Percentiles rank a stretch among this genome's conserved stretches.
Conservation (phyloP, 1,284 basidiomycete genomes). For the Taiwanofungus camphoratus region DNA sequence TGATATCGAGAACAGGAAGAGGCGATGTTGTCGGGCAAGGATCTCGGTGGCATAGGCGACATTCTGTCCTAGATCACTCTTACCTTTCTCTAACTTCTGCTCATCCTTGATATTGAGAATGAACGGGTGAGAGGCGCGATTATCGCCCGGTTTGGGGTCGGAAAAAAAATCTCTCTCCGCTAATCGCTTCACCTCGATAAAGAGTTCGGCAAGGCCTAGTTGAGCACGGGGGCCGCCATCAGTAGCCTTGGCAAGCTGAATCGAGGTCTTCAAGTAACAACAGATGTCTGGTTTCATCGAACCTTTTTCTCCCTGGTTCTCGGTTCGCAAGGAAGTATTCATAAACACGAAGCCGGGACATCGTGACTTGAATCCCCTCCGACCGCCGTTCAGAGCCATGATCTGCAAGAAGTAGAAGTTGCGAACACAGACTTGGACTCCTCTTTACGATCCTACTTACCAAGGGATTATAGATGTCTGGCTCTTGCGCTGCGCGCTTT, state of each 20-base stretch:
- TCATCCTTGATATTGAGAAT: background rate
- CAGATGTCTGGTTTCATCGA: conserved; percentile 8
- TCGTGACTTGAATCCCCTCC: too few species aligned
- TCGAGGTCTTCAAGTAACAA: conserved; percentile 2
- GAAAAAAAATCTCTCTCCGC: background rate
- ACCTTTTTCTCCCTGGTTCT: conserved; percentile 2
- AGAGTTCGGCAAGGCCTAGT: conserved; percentile 5
- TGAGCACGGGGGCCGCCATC: background rate
- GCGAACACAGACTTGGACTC: too few species aligned
- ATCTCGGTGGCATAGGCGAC: conserved; percentile 7
- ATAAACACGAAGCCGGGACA: conserved; percentile 7
- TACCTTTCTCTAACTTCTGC: background rate
- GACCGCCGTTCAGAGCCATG: too few species aligned
- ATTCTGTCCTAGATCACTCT: conserved; percentile 8
- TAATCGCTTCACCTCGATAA: conserved; percentile 1
- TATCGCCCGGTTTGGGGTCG: conserved; percentile 1
- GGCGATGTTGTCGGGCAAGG: conserved; percentile 10
- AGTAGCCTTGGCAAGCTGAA: background rate
- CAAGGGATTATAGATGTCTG: too few species aligned
- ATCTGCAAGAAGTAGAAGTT: too few species aligned
- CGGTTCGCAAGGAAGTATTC: background rate
- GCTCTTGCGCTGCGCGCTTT: too few species aligned
- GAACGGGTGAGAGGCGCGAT: conserved; percentile 1
- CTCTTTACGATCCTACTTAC: too few species aligned
- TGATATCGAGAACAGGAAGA: conserved; percentile 8